A percentile compares a stretch with the other conserved stretches of the same genome.
phyloP scores from a whole-genome alignment of 768 basidiomycete species.

The Lactarius hatsudake region DNA sequence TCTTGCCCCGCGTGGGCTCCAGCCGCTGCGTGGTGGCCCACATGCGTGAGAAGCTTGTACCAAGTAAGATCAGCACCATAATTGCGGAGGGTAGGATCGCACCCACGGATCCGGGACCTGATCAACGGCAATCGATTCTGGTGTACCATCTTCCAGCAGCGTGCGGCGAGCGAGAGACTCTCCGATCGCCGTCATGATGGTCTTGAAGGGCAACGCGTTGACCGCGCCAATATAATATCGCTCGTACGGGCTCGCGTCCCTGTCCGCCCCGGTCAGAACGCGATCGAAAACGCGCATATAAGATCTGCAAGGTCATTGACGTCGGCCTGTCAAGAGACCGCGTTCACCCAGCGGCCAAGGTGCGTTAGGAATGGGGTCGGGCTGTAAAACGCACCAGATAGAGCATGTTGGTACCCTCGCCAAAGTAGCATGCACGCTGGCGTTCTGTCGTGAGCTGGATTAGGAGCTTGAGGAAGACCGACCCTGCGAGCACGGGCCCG shows the following conservation, averaged over 20 bases:
- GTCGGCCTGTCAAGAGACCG: neutral
- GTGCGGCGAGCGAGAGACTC: slow-evolving; percentile 1
- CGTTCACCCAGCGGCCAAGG: neutral
- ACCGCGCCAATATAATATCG: slow-evolving; percentile 1
- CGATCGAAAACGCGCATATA: slow-evolving; percentile 3
- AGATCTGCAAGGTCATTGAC: slow-evolving; percentile 3
- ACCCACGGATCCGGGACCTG: slow-evolving; percentile 3
- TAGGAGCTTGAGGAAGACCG: neutral
- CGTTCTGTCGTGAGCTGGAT: neutral
- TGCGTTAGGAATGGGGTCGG: neutral
- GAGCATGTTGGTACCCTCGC: no score
- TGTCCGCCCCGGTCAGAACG: neutral
- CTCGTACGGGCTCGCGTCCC: neutral
- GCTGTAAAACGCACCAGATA: neutral
- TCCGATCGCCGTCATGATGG: neutral
- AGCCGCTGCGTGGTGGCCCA: neutral
- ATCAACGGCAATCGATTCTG: neutral
- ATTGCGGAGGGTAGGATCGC: neutral
- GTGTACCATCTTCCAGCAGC: neutral
- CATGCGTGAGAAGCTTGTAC: neutral
- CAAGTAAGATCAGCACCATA: neutral
- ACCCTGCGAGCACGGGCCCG: neutral
- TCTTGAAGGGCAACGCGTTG: neutral
- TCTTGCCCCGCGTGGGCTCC: neutral
- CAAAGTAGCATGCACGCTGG: neutral